Conservation (phyloP, 371 early-diverging fungal species). For the Saksenaea oblongispora region DNA sequence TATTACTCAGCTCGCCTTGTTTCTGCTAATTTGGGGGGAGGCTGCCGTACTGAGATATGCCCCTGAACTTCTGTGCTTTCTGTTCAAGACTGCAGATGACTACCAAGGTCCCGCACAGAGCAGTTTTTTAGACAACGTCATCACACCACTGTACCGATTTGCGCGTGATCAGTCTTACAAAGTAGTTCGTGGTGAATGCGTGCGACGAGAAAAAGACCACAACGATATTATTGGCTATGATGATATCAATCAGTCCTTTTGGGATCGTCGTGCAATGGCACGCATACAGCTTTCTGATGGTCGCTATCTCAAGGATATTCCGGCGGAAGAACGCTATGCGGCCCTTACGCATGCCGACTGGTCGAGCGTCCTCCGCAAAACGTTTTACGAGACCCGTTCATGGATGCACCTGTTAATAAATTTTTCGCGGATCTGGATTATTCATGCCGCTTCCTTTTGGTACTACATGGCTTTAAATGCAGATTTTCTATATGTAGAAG, state of each 20-base stretch:
- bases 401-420: slow-evolving; percentile 82
- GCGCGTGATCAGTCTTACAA: slow-evolving; percentile 79
- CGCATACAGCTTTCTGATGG: slow-evolving; percentile 58
- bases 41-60: slow-evolving; percentile 79
- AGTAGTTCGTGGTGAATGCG: slow-evolving; percentile 69
- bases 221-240: slow-evolving; percentile 83
- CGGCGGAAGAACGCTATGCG: slow-evolving; percentile 62
- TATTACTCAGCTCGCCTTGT: slow-evolving; percentile 78
- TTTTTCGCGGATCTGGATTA: slow-evolving; percentile 86
- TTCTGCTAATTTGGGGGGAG: slow-evolving; percentile 88
- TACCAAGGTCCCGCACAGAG: slow-evolving; percentile 37
- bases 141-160: slow-evolving; percentile 78
- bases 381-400: slow-evolving; percentile 84
- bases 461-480: slow-evolving; percentile 79
- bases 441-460: slow-evolving; percentile 80
- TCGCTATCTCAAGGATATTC: slow-evolving; percentile 62
- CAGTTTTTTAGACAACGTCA: slow-evolving; percentile 66
- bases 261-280: slow-evolving; percentile 71
- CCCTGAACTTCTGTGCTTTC: slow-evolving; percentile 81
- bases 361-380: slow-evolving; percentile 73
- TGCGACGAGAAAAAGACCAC: slow-evolving; percentile 84
- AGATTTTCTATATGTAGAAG: slow-evolving; percentile 60
- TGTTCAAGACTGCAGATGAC: slow-evolving; percentile 76
- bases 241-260: slow-evolving; percentile 88
- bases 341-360: slow-evolving; percentile 67